Base-by-base conservation (phyloP, 805 yeast genomes). In the Kodamaea kakaduensis region DNA sequence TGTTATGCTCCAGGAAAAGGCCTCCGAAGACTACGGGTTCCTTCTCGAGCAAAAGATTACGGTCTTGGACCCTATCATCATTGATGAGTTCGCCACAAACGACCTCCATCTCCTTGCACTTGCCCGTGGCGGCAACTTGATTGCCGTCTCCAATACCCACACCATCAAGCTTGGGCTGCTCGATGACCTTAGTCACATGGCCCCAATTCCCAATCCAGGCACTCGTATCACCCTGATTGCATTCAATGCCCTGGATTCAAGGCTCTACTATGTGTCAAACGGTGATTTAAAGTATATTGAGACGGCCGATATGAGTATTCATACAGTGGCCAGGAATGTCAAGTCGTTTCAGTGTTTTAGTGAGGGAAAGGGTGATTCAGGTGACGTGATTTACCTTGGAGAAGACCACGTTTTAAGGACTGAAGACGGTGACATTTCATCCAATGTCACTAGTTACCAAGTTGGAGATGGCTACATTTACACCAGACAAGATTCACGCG, bases 21-120 rank as follows among this genome's bases (percentile, higher is more conserved):
- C 48, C 5, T 59, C 71, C 4, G 71, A 67, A 39, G 71, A 67
- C 43, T 58, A 67, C 40, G 76, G 76, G 5, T 72, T 70, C 55
- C 68, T 64, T 21, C 45, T 70, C 13, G 67, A 64, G n/a, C 47
- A 55, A 10, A 74, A 70, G 2, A 29, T 43, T 14, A 32, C 22
- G n/a, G 40, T 53, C 2, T 47, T 51, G 17, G 43, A 43, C 38
- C 13, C 37, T 52, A 34, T 36, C 22, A 15, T 71, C 61, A 12
- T 68, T 42, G 53, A 59, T 54, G 34, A 39, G 5, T 15, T 32
- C 17, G 29, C 39, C 3, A 18, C 25, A 13, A 26, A 25, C 3
- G 46, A 52, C 6, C 37, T 56, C 12, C 58, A 57, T 14, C 61
- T 70, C 32, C 50, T 73, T 7, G 58, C 62, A 10, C 63, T 67